Evolutionary conservation across 768 basidiomycete genomes (phyloP), one percentile per base, ranked within the genome.

Genomic region (Ramaria sp.): DNA sequence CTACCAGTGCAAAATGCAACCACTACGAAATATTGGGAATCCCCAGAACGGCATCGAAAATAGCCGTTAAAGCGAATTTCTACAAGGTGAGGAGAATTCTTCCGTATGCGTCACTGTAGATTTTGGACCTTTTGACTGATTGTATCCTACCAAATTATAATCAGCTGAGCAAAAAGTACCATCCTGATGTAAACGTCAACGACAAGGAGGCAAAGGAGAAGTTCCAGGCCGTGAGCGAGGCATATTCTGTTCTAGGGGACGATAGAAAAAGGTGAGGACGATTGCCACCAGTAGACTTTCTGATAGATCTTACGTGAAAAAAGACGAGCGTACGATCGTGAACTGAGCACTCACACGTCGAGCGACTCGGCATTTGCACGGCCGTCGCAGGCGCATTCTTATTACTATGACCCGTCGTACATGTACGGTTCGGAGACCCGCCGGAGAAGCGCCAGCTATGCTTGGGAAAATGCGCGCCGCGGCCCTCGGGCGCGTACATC

Each of bases 161-260:
- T 1, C 57, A 77, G 76, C 61, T 78, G 50, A 77, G 75, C 68
- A 78, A 78, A 56, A 57, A 64, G 57, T 67, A 69, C 48, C 77
- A 78, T 51, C 76, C 76, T 1, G 76, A 77, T 59, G 60, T 72
- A 8, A 49, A 56, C 27, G 67, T 66, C 50, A 63, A 66, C 34
- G 74, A 76, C 49, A 63, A 62, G 5, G 44, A 56, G 3, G 68
- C 75, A 1, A 69, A 66, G 52, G 63, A 65, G 53, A 75, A 64
- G 48, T 77, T 75, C 55, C 72, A 72, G 48, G 68, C 64, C 0
- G 69, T 74, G 48, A 76, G 73, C 58, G 77, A 76, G 48, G 76
- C 76, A 2, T 78, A 76, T 43, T 63, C 70, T 1, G 57, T 75
- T 18, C 64, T 77, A 7, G 70, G 72, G 6, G 69, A 77, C 47